Evolutionary conservation across 148 eudicot species (phyloP).

Genomic region (Rheum nobile): DNA sequence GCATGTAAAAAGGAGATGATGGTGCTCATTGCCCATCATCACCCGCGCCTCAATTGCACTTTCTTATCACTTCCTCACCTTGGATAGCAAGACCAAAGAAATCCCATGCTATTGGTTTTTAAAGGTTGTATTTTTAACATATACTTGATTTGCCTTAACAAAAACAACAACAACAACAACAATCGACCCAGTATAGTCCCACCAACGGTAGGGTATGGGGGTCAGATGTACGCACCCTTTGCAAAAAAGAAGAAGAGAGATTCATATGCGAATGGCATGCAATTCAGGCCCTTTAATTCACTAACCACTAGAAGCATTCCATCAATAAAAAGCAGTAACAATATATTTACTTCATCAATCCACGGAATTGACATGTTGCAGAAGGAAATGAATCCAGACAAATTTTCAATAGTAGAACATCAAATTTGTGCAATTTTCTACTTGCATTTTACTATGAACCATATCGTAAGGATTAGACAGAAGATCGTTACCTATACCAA

Average conservation of each 20-base stretch:
- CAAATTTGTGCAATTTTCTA: not conserved
- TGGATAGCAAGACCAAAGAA: not conserved
- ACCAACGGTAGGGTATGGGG: too few relatives aligned
- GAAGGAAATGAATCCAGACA: not conserved
- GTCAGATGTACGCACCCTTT: too few relatives aligned
- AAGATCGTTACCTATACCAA: not conserved
- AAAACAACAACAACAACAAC: too few relatives aligned
- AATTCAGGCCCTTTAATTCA: not conserved
- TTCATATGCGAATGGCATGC: not conserved
- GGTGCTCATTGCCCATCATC: not conserved
- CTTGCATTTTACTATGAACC: not conserved
- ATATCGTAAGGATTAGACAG: not conserved
- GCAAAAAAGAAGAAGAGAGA: not conserved
- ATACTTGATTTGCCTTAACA: not conserved
- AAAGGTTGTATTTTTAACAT: not conserved
- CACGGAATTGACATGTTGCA: not conserved
- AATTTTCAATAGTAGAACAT: not conserved
- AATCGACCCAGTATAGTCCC: too few relatives aligned
- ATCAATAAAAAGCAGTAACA: not conserved
- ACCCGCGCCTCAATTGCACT: not conserved
- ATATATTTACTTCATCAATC: not conserved
- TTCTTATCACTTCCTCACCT: not conserved
- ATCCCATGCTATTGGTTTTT: not conserved
- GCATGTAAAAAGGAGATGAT: not conserved
- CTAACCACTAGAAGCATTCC: not conserved